Evolutionary conservation across 352 stramenopile species (phyloP), one percentile per base, ranked within the genome.

Genomic region (Phytophthora niederhauseri): DNA sequence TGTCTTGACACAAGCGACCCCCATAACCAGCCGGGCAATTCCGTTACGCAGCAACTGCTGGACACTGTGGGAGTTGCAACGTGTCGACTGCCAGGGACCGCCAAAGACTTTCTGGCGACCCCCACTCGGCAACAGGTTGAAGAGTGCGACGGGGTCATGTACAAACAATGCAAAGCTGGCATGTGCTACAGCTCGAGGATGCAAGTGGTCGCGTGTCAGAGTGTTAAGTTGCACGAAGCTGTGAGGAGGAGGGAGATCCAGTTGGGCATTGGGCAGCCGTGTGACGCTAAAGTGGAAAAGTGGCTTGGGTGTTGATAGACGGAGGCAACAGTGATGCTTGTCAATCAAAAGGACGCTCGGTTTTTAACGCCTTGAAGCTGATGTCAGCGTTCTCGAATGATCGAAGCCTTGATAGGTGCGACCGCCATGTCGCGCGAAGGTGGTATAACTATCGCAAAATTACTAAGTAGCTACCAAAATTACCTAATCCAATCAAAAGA

Each of bases 291-390:
- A 3, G 58, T 63, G 2, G 72, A 83, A 31, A 62, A 66, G 2
- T 80, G 72, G 68, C 66, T 80, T 8, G 72, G 72, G 0, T 82
- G 72, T 30, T 49, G 41, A 22, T 7, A 43, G 15, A 43, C 11
- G 17, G 15, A 48, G 17, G 20, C 15, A 26, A 43, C 36, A n/a
- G 7, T 26, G 41, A 49, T 22, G 41, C 41, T 49, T 49, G 41
- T 49, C 41, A 49, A 49, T 7, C 36, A n/a, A n/a, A 36, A 36
- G 8, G 30, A 36, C 30, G 30, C 30, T 36, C 30, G 8, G 8
- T 12, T 36, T 49, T n/a, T 19, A 19, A 17, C 36, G 36, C 36
- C 36, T 67, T 68, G 57, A 70, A 66, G 57, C 38, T 70, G 36
- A 50, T 12, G 53, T 57, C 45, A 52, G 45, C 45, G 49, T 55